A percentile compares a stretch with the other conserved stretches of the same genome.
phyloP scores from a whole-genome alignment of 1,139 yeast genomes.

The Geotrichum bryndzae region DNA sequence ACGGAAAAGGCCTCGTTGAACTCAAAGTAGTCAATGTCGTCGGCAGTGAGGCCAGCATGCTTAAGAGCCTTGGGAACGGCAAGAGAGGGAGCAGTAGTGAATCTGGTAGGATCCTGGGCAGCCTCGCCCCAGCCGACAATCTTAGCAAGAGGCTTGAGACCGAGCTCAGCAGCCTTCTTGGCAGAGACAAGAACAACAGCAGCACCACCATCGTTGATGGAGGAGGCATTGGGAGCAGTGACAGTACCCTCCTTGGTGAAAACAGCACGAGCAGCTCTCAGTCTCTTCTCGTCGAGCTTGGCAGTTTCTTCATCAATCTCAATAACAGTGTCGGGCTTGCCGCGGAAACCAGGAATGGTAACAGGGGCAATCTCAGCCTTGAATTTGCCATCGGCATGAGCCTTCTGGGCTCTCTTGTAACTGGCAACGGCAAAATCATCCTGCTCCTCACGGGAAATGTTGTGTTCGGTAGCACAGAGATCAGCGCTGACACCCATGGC shows the following conservation, averaged over 20 bases:
- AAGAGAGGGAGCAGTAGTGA: conserved; percentile 89
- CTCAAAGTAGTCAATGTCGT: conserved; percentile 75
- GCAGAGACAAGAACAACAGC: conserved; percentile 85
- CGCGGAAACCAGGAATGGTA: conserved; percentile 82
- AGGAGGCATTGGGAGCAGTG: conserved; percentile 95
- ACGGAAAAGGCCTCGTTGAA: conserved; percentile 96
- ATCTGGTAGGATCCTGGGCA: conserved; percentile 87
- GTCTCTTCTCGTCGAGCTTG: conserved; percentile 68
- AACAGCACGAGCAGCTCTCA: conserved; percentile 81
- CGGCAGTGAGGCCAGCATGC: conserved; percentile 62
- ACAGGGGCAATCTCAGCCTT: conserved; percentile 75
- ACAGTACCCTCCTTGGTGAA: conserved; percentile 84
- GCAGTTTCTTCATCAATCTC: conserved; percentile 71
- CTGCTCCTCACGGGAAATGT: conserved; percentile 63
- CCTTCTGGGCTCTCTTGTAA: conserved; percentile 78
- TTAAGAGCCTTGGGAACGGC: conserved; percentile 94
- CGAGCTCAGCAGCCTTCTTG: conserved; percentile 72
- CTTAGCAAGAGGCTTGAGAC: conserved; percentile 80
- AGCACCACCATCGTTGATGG: conserved; percentile 95
- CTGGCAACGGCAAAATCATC: conserved; percentile 84
- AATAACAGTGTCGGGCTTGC: conserved; percentile 78
- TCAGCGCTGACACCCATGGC: conserved; percentile 98
- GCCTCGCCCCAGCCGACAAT: conserved; percentile 97
- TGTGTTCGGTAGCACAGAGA: conserved; percentile 75
- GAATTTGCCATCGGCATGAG: conserved; percentile 76